Percentiles rank a stretch among this genome's conserved stretches.
Conservation (phyloP, 2,329 filamentous ascomycete genomes). For the Stagonosporopsis tanaceti region DNA sequence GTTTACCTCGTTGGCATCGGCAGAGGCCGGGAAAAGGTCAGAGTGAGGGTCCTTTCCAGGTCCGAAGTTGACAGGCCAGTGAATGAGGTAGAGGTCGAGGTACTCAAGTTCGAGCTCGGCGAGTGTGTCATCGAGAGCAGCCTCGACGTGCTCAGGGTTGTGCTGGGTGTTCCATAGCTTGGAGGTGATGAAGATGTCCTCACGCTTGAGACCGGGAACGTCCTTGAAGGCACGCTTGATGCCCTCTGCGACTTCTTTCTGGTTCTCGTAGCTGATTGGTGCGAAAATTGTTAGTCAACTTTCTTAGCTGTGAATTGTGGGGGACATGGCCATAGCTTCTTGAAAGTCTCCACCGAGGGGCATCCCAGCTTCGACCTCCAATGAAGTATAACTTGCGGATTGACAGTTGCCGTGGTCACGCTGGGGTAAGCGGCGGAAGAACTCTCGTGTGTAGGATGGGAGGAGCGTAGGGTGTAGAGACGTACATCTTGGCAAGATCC, state of each 20-base stretch:
- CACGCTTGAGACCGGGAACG: slow-evolving; percentile 37
- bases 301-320: slow-evolving; percentile 5
- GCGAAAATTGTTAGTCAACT: slow-evolving; percentile 33
- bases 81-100: slow-evolving; percentile 88
- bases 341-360: slow-evolving; percentile 26
- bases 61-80: slow-evolving; percentile 85
- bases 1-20: slow-evolving; percentile 63
- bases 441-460: background rate
- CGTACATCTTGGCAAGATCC: slow-evolving; percentile 46
- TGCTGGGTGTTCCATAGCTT: slow-evolving; percentile 95
- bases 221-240: slow-evolving; percentile 42
- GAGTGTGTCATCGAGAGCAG: slow-evolving; percentile 76
- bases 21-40: slow-evolving; percentile 45
- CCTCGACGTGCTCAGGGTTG: slow-evolving; percentile 71
- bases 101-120: slow-evolving; percentile 84
- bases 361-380: slow-evolving; percentile 23
- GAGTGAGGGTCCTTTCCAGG: slow-evolving; percentile 52
- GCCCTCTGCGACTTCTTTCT: slow-evolving; percentile 42
- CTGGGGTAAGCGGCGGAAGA: slow-evolving; percentile 1
- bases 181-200: slow-evolving; percentile 64
- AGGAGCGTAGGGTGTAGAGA: slow-evolving; percentile 12
- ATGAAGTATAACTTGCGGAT: background rate
- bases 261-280: slow-evolving; percentile 45
- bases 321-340: slow-evolving; percentile 28
- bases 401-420: background rate